Evolutionary conservation across 2,329 filamentous ascomycete species (phyloP), one percentile per base, ranked within the genome.

Genomic region (Hymenoscyphus repandus): DNA sequence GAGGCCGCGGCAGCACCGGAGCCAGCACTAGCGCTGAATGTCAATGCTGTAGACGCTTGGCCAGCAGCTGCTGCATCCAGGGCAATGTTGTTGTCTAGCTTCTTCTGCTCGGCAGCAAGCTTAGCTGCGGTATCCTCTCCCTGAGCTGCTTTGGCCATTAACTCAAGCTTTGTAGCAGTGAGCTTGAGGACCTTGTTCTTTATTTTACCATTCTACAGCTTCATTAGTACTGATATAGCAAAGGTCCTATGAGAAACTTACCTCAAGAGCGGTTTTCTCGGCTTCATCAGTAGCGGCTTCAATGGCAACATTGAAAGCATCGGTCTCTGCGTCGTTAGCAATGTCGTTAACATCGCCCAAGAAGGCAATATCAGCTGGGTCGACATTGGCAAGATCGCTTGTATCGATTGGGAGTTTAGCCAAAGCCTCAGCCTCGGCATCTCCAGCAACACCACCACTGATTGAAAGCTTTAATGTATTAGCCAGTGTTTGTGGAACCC

Each of bases 151-250:
- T 79, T 65, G 48, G 78, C 75, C 64, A 75, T 66, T 38, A 80
- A 69, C 44, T 68, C 67, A 42, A 78, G 60, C 5, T 75, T 70
- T 57, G 78, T 72, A 15, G 78, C 71, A 64, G 73, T 70, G 40
- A 81, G 68, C 70, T 81, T 81, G 41, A 80, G 66, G 20, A 81
- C 74, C 70, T 80, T 80, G 70, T 80, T 80, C 72, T 80, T 80
- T 62, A 73, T 80, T 68, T 80, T 80, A n/a, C 47, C 47, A 32
- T 49, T 49, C 47, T 49, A 32, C 2, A 12, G 22, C 27, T 9
- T 12, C 20, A n/a, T 37, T 49, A 37, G 39, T 34, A 37, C 10
- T 2, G 30, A 34, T 34, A 5, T 6, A 18, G 10, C n/a, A 22
- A 18, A 17, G 2, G 11, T 18, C 11, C 17, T 22, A n/a, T 6